These are phyloP conservation scores for Besnoitia besnoiti DNA, from an alignment of 169 alveolate species.

Conservation along the genomic window DNA sequence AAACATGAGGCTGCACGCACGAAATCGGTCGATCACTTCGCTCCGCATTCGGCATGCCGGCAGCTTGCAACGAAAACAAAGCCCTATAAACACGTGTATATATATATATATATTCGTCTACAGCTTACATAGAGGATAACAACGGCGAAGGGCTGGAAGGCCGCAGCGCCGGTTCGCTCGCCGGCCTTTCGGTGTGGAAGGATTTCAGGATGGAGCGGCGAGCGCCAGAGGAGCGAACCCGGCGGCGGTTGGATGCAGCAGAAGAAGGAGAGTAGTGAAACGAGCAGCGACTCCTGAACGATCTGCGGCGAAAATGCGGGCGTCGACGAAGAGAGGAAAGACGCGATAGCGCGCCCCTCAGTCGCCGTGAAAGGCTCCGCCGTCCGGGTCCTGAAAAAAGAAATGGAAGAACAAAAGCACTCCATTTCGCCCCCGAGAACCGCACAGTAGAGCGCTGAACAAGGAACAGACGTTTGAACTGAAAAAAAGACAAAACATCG, in stretches of 20 bases:
- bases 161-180: background rate
- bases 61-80: background rate
- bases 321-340: constrained; percentile 19
- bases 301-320: constrained; percentile 31
- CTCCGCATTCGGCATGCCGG: too few species aligned
- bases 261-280: background rate
- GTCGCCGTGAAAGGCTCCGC: constrained; percentile 26
- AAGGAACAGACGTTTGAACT: background rate
- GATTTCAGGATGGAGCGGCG: background rate
- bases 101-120: background rate
- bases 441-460: background rate
- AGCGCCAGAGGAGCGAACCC: background rate
- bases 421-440: too few species aligned
- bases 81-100: background rate
- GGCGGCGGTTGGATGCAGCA: constrained; percentile 39
- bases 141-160: constrained; percentile 20
- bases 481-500: background rate
- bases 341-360: constrained; percentile 28
- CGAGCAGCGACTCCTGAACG: background rate
- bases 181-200: background rate
- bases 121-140: background rate
- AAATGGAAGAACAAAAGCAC: too few species aligned
- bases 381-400: background rate
- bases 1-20: too few species aligned
- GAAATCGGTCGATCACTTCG: too few species aligned